Evolutionary conservation across 179 eudicot genomes (phyloP).

Genomic region (Actinidia arguta): DNA sequence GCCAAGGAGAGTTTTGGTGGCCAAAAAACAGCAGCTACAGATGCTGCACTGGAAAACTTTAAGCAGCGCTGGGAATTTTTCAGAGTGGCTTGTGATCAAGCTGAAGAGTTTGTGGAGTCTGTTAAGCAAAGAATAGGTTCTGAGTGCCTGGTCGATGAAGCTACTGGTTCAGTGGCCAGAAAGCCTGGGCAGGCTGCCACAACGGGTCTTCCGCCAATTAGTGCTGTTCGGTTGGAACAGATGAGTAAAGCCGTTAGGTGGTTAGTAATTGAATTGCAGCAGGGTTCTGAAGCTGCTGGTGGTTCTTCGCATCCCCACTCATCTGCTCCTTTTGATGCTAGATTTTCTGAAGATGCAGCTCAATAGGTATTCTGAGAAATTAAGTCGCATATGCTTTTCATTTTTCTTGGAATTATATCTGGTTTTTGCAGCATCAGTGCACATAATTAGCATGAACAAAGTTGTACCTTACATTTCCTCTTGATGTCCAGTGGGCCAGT

Average conservation of each 20-base stretch:
- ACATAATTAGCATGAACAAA: not conserved
- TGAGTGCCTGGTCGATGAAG: conserved; percentile 93
- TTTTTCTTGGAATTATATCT: not conserved
- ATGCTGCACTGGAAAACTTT: conserved; percentile 81
- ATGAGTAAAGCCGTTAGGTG: conserved; percentile 98
- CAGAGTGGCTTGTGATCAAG: conserved; percentile 91
- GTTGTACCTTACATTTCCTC: not conserved
- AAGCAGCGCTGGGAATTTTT: conserved; percentile 88
- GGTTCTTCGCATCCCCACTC: conserved; percentile 45
- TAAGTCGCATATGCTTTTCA: not conserved
- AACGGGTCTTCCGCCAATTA: conserved; percentile 81
- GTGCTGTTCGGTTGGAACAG: conserved; percentile 94
- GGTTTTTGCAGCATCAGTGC: not conserved
- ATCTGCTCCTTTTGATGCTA: conserved; percentile 74
- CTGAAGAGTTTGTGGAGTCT: conserved; percentile 94
- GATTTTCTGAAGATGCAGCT: conserved; percentile 75
- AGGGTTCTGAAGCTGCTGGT: conserved; percentile 66
- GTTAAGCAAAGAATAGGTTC: conserved; percentile 94
- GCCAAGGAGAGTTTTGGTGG: conserved; percentile 69
- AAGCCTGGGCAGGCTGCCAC: conserved; percentile 57
- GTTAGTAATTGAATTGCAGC: conserved; percentile 91
- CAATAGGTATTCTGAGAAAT: conserved; percentile 49
- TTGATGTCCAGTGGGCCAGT: not conserved
- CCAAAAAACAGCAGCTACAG: conserved; percentile 67
- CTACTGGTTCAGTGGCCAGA: conserved; percentile 65